A percentile compares a stretch with the other conserved stretches of the same genome.
These are phyloP conservation scores for Acacia acuminata DNA, from an alignment of 306 rosid species.

Conservation along the genomic window DNA sequence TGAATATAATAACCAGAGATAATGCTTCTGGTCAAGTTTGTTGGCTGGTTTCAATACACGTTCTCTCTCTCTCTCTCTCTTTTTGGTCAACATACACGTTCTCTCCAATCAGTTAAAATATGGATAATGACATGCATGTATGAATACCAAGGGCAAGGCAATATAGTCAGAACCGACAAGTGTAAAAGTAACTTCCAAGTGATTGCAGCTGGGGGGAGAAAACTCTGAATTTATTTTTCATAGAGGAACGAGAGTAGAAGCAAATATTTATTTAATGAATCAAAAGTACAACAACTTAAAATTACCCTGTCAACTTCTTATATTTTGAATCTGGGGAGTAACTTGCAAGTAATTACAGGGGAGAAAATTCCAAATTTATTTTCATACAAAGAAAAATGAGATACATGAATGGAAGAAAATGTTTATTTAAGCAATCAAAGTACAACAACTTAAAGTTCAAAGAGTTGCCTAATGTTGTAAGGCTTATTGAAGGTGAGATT, in stretches of 20 bases:
- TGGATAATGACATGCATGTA: not conserved
- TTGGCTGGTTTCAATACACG: not conserved
- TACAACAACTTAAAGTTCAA: not conserved
- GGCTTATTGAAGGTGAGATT: slow-evolving; percentile 27
- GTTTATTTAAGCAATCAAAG: not conserved
- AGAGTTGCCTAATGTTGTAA: slow-evolving; percentile 38
- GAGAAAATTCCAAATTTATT: not conserved
- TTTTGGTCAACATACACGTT: not conserved
- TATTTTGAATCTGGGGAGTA: no score
- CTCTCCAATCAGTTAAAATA: not conserved
- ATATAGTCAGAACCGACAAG: no score
- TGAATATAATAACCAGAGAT: not conserved
- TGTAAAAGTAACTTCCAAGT: no score
- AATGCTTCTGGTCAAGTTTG: not conserved
- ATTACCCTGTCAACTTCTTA: no score
- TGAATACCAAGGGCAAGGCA: no score
- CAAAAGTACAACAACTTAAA: no score
- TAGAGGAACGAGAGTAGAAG: no score
- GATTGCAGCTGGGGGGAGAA: no score
- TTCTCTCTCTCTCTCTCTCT: no score
- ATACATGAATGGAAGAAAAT: not conserved
- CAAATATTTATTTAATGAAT: no score
- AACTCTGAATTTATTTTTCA: no score
- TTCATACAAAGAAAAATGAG: not conserved
- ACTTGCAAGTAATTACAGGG: not conserved